A percentile compares a stretch with the other conserved stretches of the same genome.
Conservation (phyloP, 768 basidiomycete genomes). For the Tylopilus felleus region DNA sequence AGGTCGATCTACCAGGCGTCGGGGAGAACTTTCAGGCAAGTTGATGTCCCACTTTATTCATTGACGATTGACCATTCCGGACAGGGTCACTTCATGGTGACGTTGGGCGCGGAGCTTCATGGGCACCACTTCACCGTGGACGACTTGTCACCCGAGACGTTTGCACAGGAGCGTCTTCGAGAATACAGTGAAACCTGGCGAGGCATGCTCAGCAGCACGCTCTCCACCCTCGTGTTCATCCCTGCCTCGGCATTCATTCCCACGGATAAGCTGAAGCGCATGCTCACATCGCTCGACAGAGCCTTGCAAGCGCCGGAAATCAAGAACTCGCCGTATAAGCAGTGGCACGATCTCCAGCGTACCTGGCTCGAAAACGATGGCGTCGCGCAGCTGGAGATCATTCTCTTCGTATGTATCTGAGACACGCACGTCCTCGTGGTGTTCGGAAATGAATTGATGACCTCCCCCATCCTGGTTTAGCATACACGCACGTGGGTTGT, state of each 20-base stretch:
- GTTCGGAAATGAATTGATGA: background rate
- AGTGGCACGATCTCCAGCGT: slow-evolving; percentile 13
- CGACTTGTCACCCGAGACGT: slow-evolving; percentile 11
- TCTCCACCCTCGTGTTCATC: slow-evolving; percentile 14
- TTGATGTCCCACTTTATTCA: too few species aligned
- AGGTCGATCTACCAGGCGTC: slow-evolving; percentile 34
- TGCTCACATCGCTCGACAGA: slow-evolving; percentile 6
- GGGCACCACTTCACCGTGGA: slow-evolving; percentile 10
- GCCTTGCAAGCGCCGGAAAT: slow-evolving; percentile 8
- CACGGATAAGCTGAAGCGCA: slow-evolving; percentile 7
- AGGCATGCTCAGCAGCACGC: slow-evolving; percentile 15
- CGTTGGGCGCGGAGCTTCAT: slow-evolving; percentile 14
- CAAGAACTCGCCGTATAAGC: slow-evolving; percentile 9
- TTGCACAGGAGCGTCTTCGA: slow-evolving; percentile 3
- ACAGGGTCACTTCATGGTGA: slow-evolving; percentile 14
- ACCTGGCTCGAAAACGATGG: slow-evolving; percentile 17
- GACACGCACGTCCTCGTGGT: too few species aligned
- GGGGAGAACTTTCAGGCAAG: slow-evolving; percentile 8
- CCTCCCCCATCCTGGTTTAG: background rate
- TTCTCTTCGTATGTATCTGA: slow-evolving; percentile 16
- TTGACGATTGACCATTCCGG: slow-evolving; percentile 12
- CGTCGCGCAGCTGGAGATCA: slow-evolving; percentile 14
- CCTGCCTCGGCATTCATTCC: slow-evolving; percentile 12
- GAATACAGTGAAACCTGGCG: slow-evolving; percentile 11
- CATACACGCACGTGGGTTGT: slow-evolving; percentile 9